A percentile compares a stretch with the other conserved stretches of the same genome.
phyloP scores from a whole-genome alignment of 257 asterid species.

The Lantana camara region DNA sequence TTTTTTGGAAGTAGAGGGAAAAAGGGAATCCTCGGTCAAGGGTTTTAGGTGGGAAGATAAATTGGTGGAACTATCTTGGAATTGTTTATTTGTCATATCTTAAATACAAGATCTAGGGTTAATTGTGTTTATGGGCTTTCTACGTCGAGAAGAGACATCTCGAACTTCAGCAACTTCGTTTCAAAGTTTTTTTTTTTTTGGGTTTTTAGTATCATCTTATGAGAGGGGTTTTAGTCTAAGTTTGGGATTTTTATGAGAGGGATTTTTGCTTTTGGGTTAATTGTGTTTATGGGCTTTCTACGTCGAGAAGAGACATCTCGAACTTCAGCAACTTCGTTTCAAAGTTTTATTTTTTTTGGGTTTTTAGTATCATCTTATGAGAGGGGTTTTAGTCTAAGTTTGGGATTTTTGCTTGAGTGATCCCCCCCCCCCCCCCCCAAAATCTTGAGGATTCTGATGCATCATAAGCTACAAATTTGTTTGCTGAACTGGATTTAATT shows the following conservation, averaged over 20 bases:
- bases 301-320: neutral
- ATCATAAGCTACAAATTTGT: slow-evolving; percentile 26
- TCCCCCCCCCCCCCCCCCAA: neutral
- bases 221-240: slow-evolving; percentile 3
- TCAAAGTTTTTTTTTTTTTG: slow-evolving; percentile 15
- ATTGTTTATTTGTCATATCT: slow-evolving; percentile 6
- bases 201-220: neutral
- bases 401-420: neutral
- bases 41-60: slow-evolving; percentile 40
- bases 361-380: neutral
- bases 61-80: slow-evolving; percentile 28
- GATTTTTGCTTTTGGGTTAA: too few species aligned
- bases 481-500: slow-evolving; percentile 37
- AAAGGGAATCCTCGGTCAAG: slow-evolving; percentile 40
- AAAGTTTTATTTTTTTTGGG: slow-evolving; percentile 13
- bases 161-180: neutral
- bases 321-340: slow-evolving; percentile 16
- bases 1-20: slow-evolving; percentile 23
- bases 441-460: slow-evolving; percentile 22
- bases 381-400: slow-evolving; percentile 1
- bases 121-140: slow-evolving; percentile 8
- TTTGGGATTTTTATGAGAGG: neutral
- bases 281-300: slow-evolving; percentile 15
- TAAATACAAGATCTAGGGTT: slow-evolving; percentile 11
- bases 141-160: neutral